These are phyloP conservation scores for Dunaliella primolecta DNA, from an alignment of 139 green algal species.

Conservation along the genomic window DNA sequence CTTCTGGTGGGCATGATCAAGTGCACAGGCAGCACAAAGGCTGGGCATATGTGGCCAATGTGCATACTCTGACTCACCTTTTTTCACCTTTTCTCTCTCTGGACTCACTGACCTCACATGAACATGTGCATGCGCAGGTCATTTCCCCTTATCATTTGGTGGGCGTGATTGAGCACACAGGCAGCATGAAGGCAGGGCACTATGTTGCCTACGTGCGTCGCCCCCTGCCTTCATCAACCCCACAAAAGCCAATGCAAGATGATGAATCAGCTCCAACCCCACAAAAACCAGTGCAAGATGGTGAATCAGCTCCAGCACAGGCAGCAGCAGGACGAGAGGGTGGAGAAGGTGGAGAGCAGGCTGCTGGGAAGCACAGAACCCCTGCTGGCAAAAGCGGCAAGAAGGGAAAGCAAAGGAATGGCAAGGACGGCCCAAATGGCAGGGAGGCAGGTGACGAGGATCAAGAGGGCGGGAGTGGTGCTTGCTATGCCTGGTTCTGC, in stretches of 20 bases:
- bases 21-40: too few species aligned
- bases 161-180: not conserved
- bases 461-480: too few species aligned
- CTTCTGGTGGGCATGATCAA: too few species aligned
- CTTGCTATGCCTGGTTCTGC: not conserved
- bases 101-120: too few species aligned
- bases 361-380: not conserved
- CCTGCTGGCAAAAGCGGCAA: not conserved
- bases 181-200: conserved; percentile 1
- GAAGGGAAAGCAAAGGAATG: not conserved
- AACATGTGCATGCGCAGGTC: not conserved
- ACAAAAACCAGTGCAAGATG: not conserved
- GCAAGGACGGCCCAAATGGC: too few species aligned
- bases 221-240: not conserved
- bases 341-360: not conserved
- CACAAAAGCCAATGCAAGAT: not conserved
- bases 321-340: not conserved
- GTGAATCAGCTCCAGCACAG: not conserved
- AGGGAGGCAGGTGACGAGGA: too few species aligned
- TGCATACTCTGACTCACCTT: too few species aligned
- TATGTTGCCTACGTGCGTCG: conserved; percentile 8
- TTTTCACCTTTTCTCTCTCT: too few species aligned
- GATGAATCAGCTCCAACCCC: too few species aligned
- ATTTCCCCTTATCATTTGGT: not conserved
- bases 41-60: not conserved